Conservation (phyloP, 164 flowering plant species). For the Aristolochia fimbriata region DNA sequence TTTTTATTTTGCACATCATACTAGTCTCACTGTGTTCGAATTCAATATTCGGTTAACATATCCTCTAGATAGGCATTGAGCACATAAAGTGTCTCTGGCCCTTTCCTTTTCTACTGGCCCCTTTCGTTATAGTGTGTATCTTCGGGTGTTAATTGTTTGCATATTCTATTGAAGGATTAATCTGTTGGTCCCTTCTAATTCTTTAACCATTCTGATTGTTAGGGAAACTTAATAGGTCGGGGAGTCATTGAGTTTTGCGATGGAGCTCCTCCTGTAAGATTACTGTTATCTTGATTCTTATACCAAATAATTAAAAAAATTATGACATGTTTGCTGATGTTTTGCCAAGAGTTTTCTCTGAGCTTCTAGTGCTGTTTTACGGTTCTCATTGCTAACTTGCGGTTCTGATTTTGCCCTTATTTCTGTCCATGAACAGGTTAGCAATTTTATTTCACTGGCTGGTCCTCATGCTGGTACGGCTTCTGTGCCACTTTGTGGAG, state of each 20-base stretch:
- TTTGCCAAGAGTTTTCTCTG: not conserved
- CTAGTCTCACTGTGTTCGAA: too few species aligned
- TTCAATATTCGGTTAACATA: too few species aligned
- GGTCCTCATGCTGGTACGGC: slow-evolving; percentile 99
- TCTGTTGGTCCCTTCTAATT: not conserved
- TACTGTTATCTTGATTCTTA: not conserved
- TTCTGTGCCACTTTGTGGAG: slow-evolving; percentile 92
- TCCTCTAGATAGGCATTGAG: too few species aligned
- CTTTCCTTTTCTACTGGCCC: too few species aligned
- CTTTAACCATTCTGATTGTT: slow-evolving; percentile 10
- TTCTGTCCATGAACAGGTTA: slow-evolving; percentile 42
- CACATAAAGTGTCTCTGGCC: too few species aligned
- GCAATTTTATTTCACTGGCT: slow-evolving; percentile 67
- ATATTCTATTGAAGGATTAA: too few species aligned
- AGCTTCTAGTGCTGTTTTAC: not conserved
- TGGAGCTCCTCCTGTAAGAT: slow-evolving; percentile 76
- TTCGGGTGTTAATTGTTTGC: too few species aligned
- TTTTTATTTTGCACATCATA: too few species aligned
- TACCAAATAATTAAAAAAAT: too few species aligned
- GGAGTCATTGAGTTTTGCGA: slow-evolving; percentile 86
- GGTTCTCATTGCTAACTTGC: too few species aligned
- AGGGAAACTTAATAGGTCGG: slow-evolving; percentile 86
- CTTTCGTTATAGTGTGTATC: too few species aligned
- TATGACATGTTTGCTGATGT: not conserved
- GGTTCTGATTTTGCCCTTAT: slow-evolving; percentile 3